A percentile compares a stretch with the other conserved stretches of the same genome.
phyloP scores from a whole-genome alignment of 2,329 filamentous ascomycete genomes.

The Pseudopithomyces chartarum region DNA sequence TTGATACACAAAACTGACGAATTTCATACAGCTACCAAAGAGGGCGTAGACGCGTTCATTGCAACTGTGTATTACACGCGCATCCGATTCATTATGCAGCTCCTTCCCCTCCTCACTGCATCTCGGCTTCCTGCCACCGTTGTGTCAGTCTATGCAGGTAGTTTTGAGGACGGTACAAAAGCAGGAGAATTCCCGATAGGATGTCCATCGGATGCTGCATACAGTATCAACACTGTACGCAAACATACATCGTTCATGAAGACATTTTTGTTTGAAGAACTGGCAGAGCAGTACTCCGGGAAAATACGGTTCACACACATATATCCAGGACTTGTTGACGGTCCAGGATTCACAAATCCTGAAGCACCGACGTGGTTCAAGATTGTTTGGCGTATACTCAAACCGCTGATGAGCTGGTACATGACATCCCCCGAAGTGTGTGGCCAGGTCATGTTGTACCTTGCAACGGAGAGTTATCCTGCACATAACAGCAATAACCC shows the following conservation, averaged over 20 bases:
- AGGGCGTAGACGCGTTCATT: conserved; percentile 13
- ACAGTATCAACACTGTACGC: conserved; percentile 33
- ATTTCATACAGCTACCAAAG: conserved; percentile 5
- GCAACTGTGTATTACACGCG: conserved; percentile 15
- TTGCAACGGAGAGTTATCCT: conserved; percentile 23
- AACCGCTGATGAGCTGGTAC: conserved; percentile 28
- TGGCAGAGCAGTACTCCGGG: conserved; percentile 31
- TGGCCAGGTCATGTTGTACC: conserved; percentile 37
- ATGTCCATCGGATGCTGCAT: conserved; percentile 19
- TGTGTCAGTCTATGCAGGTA: conserved; percentile 43
- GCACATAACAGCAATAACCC: conserved; percentile 7
- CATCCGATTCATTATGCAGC: conserved; percentile 10
- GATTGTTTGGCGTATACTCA: conserved; percentile 27
- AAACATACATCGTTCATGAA: conserved; percentile 38
- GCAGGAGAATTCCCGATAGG: conserved; percentile 35
- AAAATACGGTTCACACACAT: conserved; percentile 35
- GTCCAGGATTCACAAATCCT: conserved; percentile 28
- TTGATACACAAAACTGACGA: neutral
- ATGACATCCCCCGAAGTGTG: conserved; percentile 30
- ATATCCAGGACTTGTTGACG: conserved; percentile 42
- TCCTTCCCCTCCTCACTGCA: conserved; percentile 6
- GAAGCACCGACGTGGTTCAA: conserved; percentile 38
- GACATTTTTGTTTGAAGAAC: conserved; percentile 37
- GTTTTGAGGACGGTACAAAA: conserved; percentile 31
- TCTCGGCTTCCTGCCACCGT: conserved; percentile 25